Conservation (phyloP, 1,284 basidiomycete genomes). For the Paramarasmius palmivorus region DNA sequence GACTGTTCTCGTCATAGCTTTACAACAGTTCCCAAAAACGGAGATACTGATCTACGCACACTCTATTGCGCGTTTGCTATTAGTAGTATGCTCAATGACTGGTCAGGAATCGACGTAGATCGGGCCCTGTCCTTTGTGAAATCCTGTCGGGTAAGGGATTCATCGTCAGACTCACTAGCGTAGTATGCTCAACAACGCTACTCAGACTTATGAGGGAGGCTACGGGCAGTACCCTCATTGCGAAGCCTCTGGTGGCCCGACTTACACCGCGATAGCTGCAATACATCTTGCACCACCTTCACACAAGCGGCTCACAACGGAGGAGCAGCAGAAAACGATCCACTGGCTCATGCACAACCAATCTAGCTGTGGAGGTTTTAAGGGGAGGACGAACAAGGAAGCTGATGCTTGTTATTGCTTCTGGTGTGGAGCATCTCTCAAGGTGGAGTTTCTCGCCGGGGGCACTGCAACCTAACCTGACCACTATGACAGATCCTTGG, state of each 20-base stretch:
- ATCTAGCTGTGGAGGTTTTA: conserved; percentile 70
- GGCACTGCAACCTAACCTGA: not conserved
- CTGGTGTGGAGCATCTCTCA: conserved; percentile 84
- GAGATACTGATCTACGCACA: conserved; percentile 79
- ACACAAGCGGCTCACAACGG: conserved; percentile 32
- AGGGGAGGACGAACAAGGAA: conserved; percentile 83
- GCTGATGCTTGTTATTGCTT: conserved; percentile 94
- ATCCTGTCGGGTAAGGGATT: conserved; percentile 64
- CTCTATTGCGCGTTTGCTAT: conserved; percentile 89
- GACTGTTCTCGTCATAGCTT: conserved; percentile 55
- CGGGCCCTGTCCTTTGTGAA: conserved; percentile 64
- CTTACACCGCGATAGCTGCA: conserved; percentile 87
- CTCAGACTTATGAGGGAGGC: conserved; percentile 89
- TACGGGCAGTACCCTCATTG: conserved; percentile 81
- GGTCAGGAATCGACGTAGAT: conserved; percentile 69
- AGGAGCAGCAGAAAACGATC: conserved; percentile 56
- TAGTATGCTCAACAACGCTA: not conserved
- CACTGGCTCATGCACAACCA: conserved; percentile 81
- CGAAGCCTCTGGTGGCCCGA: conserved; percentile 94
- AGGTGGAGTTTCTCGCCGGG: conserved; percentile 44
- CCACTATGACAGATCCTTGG: conserved; percentile 58
- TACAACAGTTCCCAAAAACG: conserved; percentile 64
- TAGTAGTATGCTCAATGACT: conserved; percentile 75
- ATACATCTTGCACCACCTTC: conserved; percentile 51
- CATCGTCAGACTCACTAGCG: conserved; percentile 6